Conservation (phyloP, 495 filamentous ascomycete species). For the Penicillium paradoxum region DNA sequence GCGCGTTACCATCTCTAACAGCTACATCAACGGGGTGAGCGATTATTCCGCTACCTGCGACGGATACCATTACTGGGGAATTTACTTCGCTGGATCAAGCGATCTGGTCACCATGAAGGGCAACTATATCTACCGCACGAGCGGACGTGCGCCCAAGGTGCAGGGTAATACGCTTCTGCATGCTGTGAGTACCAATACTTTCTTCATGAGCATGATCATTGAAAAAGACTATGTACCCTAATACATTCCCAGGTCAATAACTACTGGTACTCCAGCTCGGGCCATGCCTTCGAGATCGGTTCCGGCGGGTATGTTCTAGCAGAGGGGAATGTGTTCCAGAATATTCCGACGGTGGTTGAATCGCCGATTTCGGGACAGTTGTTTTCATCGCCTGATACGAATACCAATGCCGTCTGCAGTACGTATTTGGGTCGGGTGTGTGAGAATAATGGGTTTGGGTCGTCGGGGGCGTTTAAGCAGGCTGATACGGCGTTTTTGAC, state of each 20-base stretch:
- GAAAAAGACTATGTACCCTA: too few relatives aligned
- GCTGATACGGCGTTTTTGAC: constrained; percentile 38
- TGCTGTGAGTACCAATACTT: constrained; percentile 34
- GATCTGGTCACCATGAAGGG: constrained; percentile 44
- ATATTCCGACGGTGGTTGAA: constrained; percentile 32
- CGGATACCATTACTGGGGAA: constrained; percentile 44
- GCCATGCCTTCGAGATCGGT: constrained; percentile 53
- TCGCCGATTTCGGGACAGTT: constrained; percentile 33
- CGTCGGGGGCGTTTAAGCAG: constrained; percentile 34
- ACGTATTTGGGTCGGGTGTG: constrained; percentile 42
- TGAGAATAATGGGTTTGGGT: constrained; percentile 44
- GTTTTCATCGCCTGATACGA: constrained; percentile 35
- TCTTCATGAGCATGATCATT: too few relatives aligned
- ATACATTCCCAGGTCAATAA: constrained; percentile 58
- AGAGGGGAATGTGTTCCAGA: constrained; percentile 59
- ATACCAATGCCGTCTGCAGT: constrained; percentile 35
- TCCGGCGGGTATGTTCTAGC: constrained; percentile 48
- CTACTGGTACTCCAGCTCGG: constrained; percentile 50
- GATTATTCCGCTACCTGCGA: constrained; percentile 42
- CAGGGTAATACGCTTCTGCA: constrained; percentile 41
- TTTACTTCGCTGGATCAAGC: constrained; percentile 37
- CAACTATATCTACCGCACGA: constrained; percentile 45
- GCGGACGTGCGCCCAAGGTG: constrained; percentile 41
- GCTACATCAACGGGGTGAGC: constrained; percentile 39
- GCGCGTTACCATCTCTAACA: constrained; percentile 45